Evolutionary conservation across 805 yeast genomes (phyloP), one percentile per base, ranked within the genome.

Genomic region (Starmerella cellae): DNA sequence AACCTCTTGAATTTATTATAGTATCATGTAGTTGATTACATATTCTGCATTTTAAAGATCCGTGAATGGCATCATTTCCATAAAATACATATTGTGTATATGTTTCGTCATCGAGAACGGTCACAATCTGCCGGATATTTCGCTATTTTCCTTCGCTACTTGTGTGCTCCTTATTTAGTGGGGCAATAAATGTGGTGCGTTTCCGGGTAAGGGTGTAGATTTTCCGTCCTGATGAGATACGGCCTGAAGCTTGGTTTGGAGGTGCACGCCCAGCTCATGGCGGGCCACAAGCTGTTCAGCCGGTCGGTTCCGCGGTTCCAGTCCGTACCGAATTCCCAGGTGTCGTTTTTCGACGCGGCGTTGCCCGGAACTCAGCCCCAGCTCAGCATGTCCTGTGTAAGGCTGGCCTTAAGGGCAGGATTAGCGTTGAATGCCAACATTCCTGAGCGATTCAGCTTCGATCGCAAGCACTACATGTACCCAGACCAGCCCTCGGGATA

Each of bases 401-500:
- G 73, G 1, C 69, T 72, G 27, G 94, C 95, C 0, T 55, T 84
- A 32, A 74, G 74, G 52, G 74, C 94, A 1, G 87, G 93, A 0
- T 59, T 71, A 2, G 82, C 91, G 0, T 60, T 87, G 40, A 68
- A 78, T 27, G 72, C 83, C 45, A 57, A 66, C 0, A 68, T 91
- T 14, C 73, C 72, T 44, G 49, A 60, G 0, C 49, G 55, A 6
- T 80, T 88, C 1, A 66, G 77, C 1, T 91, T 91, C 59, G 98
- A 91, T 56, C 67, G 98, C 51, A 91, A 91, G 60, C 98, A 91
- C 59, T 91, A 91, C 59, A 85, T 91, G 60, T 91, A 91, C 59
- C 88, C 87, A 1, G 98, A 91, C 60, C 97, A 91, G 58, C 98
- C 98, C 0, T 62, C 81, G 41, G 98, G 98, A 1, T 91, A 85